phyloP scores from a whole-genome alignment of 805 yeast genomes.

The Metschnikowia reukaufii region DNA sequence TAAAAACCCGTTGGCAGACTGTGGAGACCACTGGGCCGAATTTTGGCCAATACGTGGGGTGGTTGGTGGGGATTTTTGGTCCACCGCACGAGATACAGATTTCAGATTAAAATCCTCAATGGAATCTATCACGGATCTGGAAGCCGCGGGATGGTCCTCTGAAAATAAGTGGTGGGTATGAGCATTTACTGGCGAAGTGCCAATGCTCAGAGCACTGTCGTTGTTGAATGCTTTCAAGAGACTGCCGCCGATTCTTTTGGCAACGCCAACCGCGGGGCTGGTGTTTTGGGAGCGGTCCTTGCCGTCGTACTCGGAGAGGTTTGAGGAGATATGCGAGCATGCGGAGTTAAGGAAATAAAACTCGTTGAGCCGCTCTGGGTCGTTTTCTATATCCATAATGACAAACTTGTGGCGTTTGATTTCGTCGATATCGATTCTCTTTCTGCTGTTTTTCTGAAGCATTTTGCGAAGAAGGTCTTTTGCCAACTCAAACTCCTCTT shows the following conservation, averaged over 20 bases:
- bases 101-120: neutral
- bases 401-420: slow-evolving; percentile 77
- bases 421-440: slow-evolving; percentile 66
- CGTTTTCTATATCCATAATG: slow-evolving; percentile 40
- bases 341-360: slow-evolving; percentile 32
- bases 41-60: slow-evolving; percentile 1
- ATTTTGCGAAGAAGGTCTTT: slow-evolving; percentile 61
- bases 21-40: slow-evolving; percentile 5
- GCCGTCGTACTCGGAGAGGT: slow-evolving; percentile 39
- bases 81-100: neutral
- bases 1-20: neutral
- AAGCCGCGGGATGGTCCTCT: too few relatives aligned
- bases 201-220: slow-evolving; percentile 16
- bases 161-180: neutral
- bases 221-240: slow-evolving; percentile 36
- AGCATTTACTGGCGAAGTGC: neutral
- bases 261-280: slow-evolving; percentile 81
- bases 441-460: slow-evolving; percentile 66
- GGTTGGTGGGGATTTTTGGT: neutral
- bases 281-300: slow-evolving; percentile 62
- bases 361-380: slow-evolving; percentile 35
- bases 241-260: slow-evolving; percentile 51
- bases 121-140: neutral
- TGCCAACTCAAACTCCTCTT: slow-evolving; percentile 47
- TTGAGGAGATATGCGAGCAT: neutral